These are phyloP conservation scores for Tetraselmis chui DNA, from an alignment of 139 green algal genomes.

Conservation along the genomic window DNA sequence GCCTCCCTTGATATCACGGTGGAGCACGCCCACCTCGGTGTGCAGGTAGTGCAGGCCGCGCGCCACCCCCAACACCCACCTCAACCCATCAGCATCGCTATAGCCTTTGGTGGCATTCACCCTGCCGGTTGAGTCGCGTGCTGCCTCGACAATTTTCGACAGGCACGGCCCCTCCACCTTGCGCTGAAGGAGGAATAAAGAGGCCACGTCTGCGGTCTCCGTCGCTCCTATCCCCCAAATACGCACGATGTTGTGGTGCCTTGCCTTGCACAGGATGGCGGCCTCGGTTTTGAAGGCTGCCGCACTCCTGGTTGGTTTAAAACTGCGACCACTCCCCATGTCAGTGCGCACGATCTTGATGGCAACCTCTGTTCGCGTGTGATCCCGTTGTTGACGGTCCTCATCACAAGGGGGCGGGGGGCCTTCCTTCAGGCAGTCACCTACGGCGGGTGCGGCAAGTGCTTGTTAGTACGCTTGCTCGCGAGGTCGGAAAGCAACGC, in stretches of 20 bases:
- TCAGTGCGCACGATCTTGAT: not conserved
- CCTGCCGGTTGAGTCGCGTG: not conserved
- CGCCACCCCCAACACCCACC: not conserved
- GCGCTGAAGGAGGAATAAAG: not conserved
- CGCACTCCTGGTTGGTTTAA: not conserved
- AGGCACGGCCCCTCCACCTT: not conserved
- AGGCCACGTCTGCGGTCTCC: not conserved
- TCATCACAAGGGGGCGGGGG: too few species aligned
- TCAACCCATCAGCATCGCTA: not conserved
- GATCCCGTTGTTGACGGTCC: too few species aligned
- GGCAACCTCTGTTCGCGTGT: too few species aligned
- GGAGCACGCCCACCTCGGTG: not conserved
- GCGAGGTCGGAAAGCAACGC: too few species aligned
- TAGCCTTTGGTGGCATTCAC: not conserved
- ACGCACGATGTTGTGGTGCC: not conserved
- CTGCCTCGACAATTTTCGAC: not conserved
- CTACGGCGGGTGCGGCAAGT: too few species aligned
- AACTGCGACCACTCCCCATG: not conserved
- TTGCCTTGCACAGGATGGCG: not conserved
- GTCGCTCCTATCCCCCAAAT: not conserved
- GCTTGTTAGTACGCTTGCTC: too few species aligned
- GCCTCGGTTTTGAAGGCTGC: not conserved
- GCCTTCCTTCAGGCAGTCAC: too few species aligned
- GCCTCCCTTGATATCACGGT: not conserved
- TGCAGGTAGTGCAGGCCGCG: not conserved